These are phyloP conservation scores for Santalum album DNA, from an alignment of 164 flowering plant genomes.

Conservation along the genomic window DNA sequence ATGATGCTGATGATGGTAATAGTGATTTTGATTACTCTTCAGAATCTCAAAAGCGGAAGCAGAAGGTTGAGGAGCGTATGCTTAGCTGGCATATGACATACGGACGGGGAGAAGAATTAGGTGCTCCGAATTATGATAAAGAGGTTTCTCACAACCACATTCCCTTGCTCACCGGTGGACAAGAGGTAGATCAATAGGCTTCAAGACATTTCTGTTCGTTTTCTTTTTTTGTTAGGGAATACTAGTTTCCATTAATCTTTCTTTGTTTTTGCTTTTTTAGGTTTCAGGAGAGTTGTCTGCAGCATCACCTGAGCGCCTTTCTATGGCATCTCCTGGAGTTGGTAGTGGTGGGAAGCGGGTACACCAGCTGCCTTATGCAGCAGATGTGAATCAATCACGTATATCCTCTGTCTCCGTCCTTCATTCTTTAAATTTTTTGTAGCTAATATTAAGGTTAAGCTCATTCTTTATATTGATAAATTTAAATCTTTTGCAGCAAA, in stretches of 20 bases:
- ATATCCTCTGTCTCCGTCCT: conserved; percentile 5
- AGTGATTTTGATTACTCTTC: conserved; percentile 42
- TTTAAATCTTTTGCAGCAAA: conserved; percentile 43
- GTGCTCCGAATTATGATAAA: conserved; percentile 53
- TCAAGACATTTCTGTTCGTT: neutral
- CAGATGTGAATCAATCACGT: conserved; percentile 51
- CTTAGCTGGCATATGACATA: conserved; percentile 60
- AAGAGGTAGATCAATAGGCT: conserved; percentile 30
- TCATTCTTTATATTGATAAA: neutral
- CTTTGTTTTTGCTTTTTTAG: conserved; percentile 17
- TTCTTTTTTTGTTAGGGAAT: neutral
- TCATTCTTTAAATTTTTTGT: neutral
- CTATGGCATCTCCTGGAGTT: conserved; percentile 73
- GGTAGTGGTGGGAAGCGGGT: conserved; percentile 42
- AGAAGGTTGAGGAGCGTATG: conserved; percentile 54
- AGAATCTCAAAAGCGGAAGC: conserved; percentile 49
- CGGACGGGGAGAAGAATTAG: conserved; percentile 59
- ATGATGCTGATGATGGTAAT: conserved; percentile 28
- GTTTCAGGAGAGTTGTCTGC: conserved; percentile 84
- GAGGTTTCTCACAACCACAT: conserved; percentile 63
- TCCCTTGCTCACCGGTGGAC: conserved; percentile 64
- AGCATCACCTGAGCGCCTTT: conserved; percentile 77
- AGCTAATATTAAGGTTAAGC: too few species aligned
- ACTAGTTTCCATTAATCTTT: neutral
- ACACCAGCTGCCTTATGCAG: conserved; percentile 36